phyloP scores from a whole-genome alignment of 2,329 filamentous ascomycete genomes.

The Macrophomina pseudophaseolina region DNA sequence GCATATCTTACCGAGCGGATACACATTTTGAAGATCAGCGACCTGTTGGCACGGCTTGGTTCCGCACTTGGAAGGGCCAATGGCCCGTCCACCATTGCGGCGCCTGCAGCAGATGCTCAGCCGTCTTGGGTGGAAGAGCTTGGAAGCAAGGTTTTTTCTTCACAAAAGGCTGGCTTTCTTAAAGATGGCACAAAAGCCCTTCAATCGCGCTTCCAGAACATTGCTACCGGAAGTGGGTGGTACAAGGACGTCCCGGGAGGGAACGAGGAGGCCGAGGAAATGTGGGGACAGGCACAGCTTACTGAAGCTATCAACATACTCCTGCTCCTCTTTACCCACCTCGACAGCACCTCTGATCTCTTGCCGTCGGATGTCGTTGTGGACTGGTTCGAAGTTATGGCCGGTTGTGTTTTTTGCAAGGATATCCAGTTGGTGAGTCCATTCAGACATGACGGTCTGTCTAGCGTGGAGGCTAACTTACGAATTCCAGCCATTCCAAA shows the following conservation, averaged over 20 bases:
- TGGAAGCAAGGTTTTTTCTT: constrained; percentile 36
- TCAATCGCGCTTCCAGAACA: constrained; percentile 54
- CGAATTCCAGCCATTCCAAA: constrained; percentile 43
- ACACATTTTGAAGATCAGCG: constrained; percentile 50
- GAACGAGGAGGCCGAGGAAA: constrained; percentile 62
- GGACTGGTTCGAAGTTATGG: constrained; percentile 40
- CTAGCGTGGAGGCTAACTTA: constrained; percentile 7
- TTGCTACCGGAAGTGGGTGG: constrained; percentile 53
- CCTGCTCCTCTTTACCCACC: constrained; percentile 72
- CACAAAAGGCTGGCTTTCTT: constrained; percentile 52
- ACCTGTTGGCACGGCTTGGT: constrained; percentile 43
- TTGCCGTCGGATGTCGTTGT: constrained; percentile 39
- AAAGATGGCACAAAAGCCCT: constrained; percentile 56
- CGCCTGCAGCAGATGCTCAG: constrained; percentile 37
- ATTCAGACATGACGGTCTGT: background rate
- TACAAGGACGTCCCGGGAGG: constrained; percentile 51
- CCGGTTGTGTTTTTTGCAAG: constrained; percentile 65
- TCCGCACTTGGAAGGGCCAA: constrained; percentile 27
- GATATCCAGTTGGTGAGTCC: constrained; percentile 43
- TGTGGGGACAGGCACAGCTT: constrained; percentile 68
- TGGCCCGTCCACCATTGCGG: constrained; percentile 31
- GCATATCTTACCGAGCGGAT: constrained; percentile 75
- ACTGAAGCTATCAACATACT: constrained; percentile 76
- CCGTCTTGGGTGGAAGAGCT: constrained; percentile 42
- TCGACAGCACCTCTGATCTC: constrained; percentile 58